Percentiles rank a stretch among this genome's conserved stretches.
phyloP scores from a whole-genome alignment of 805 yeast genomes.

The Naumovozyma baii region DNA sequence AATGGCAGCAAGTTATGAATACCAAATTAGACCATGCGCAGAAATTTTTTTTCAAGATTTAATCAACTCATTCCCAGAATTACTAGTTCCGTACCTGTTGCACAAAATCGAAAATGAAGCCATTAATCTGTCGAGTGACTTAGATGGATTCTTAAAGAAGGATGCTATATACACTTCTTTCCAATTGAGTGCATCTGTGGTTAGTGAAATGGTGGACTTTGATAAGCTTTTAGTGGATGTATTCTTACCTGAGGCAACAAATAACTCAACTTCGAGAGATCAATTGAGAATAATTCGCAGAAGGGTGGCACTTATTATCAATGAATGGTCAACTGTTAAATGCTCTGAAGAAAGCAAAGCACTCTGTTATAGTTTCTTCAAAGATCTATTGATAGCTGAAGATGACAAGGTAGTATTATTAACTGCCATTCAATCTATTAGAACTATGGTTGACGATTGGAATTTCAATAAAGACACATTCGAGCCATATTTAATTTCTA shows the following conservation, averaged over 20 bases:
- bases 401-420: constrained; percentile 76
- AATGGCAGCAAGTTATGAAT: constrained; percentile 67
- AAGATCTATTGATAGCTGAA: constrained; percentile 38
- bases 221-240: constrained; percentile 49
- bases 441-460: constrained; percentile 73
- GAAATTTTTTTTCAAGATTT: constrained; percentile 75
- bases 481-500: constrained; percentile 49
- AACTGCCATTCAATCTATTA: constrained; percentile 61
- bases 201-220: constrained; percentile 58
- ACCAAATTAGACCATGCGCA: constrained; percentile 76
- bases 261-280: constrained; percentile 32
- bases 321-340: constrained; percentile 71
- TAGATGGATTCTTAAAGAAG: constrained; percentile 48
- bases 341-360: constrained; percentile 50
- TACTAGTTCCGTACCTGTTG: constrained; percentile 46
- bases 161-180: constrained; percentile 80
- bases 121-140: constrained; percentile 22
- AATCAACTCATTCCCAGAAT: constrained; percentile 50
- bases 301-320: constrained; percentile 64
- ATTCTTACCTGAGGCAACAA: constrained; percentile 52
- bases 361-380: constrained; percentile 49
- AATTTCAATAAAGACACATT: constrained; percentile 66
- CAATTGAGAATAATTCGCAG: constrained; percentile 60
- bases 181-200: constrained; percentile 61
- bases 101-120: constrained; percentile 43